Percentiles rank a stretch among this genome's conserved stretches.
Evolutionary conservation across 140 eudicot genomes (phyloP).

Genomic region (Ambrosia hybrid): DNA sequence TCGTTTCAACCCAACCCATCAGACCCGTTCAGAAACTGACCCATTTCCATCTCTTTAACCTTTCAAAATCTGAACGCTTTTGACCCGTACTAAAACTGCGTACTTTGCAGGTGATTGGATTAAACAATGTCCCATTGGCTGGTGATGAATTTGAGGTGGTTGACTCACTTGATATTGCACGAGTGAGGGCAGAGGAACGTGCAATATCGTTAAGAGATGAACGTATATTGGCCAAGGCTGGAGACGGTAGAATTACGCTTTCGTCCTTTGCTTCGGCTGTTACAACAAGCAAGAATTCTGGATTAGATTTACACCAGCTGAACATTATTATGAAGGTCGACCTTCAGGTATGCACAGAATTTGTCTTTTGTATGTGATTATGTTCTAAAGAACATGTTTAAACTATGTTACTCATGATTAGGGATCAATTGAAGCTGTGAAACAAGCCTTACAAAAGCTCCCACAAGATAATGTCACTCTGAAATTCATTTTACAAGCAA

Average conservation of each 20-base stretch:
- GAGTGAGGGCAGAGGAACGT: slow-evolving; percentile 74
- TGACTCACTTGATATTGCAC: slow-evolving; percentile 68
- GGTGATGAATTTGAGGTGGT: slow-evolving; percentile 98
- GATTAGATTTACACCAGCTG: slow-evolving; percentile 85
- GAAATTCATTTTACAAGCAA: slow-evolving; percentile 84
- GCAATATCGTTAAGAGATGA: slow-evolving; percentile 70
- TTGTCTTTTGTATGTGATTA: neutral
- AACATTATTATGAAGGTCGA: slow-evolving; percentile 83
- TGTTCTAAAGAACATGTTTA: slow-evolving; percentile 23
- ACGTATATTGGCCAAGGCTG: slow-evolving; percentile 74
- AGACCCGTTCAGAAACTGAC: neutral
- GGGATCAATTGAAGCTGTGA: slow-evolving; percentile 95
- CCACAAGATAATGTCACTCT: slow-evolving; percentile 85
- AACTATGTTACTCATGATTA: slow-evolving; percentile 33
- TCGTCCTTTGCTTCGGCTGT: slow-evolving; percentile 88
- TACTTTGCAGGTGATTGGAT: slow-evolving; percentile 70
- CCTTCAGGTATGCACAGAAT: slow-evolving; percentile 63
- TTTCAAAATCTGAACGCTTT: neutral
- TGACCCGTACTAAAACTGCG: slow-evolving; percentile 2
- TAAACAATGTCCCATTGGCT: slow-evolving; percentile 85
- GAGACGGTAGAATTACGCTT: slow-evolving; percentile 85
- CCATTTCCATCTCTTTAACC: neutral
- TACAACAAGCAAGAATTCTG: slow-evolving; percentile 67
- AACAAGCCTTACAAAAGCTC: slow-evolving; percentile 88
- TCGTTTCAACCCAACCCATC: neutral